phyloP scores from a whole-genome alignment of 225 moss, liverwort and hornwort genomes.

The Antitrichia curtipendula region DNA sequence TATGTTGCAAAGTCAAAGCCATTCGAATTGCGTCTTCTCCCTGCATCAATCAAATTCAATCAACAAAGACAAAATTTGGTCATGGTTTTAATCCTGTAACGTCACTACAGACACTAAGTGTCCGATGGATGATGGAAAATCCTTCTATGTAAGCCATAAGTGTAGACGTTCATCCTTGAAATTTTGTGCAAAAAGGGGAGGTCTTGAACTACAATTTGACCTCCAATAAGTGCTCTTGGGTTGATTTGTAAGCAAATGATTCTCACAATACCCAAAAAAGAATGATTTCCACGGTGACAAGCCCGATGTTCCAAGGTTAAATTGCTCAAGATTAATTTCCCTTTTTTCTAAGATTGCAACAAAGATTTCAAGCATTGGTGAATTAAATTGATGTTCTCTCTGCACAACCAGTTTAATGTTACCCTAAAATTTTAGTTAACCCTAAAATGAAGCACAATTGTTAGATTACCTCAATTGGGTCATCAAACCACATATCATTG shows the following conservation, averaged over 20 bases:
- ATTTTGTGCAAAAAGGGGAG: background rate
- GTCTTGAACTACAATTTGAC: background rate
- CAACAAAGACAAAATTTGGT: no score
- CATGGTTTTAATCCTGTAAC: background rate
- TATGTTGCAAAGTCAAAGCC: background rate
- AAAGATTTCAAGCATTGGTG: background rate
- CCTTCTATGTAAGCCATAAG: rapidly evolving
- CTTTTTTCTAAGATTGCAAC: background rate
- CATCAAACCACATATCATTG: slow-evolving; percentile 35
- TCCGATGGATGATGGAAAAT: rapidly evolving
- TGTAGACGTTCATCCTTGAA: rapidly evolving
- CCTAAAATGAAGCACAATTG: background rate
- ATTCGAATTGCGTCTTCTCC: slow-evolving; percentile 29
- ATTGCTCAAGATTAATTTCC: background rate
- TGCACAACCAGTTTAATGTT: background rate
- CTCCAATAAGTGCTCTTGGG: background rate
- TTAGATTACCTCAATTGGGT: slow-evolving; percentile 19
- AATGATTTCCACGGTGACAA: rapidly evolving
- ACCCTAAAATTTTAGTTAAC: background rate
- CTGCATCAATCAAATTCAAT: background rate
- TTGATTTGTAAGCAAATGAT: background rate
- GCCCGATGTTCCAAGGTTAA: rapidly evolving
- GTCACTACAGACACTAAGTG: rapidly evolving
- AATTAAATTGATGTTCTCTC: background rate
- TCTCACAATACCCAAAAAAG: rapidly evolving